Base-by-base conservation (phyloP, 768 basidiomycete species). In the Termitomyces sp. region DNA sequence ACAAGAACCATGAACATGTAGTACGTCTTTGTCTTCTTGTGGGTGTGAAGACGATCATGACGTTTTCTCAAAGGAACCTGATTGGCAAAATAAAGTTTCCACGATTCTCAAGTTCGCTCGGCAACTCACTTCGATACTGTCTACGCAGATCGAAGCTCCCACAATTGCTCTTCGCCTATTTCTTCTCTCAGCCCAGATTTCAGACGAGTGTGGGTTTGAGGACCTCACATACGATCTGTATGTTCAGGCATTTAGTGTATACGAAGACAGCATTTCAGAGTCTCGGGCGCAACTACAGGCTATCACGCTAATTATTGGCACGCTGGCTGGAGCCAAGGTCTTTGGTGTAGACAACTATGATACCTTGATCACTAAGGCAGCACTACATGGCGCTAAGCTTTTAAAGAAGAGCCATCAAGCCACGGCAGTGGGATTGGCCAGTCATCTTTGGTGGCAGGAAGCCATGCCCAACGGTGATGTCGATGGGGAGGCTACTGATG, bases 391-490 rank as follows among this genome's bases (percentile, higher is more conserved):
- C 5, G 91, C 95, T 33, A 96, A 96, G 74, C 74, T 98, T 63
- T 72, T 99, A 72, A 99, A 99, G 82, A 98, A 99, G 81, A 93
- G 93, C 13, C 96, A 98, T 72, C 97, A 98, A 73, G 90, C 95
- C 13, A 92, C 88, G 9, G 97, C 96, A 5, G 97, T 98, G 22
- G 87, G 91, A 51, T 79, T 94, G 33, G 97, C 97, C 8, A 97
- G 95, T 70, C 97, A 99, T 74, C 75, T 99, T 65, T 99, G 96
- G 96, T 99, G 95, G 95, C 97, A 98, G 70, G 89, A 89, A 61
- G 78, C 84, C 27, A 72, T 79, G 1, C 63, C 74, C 22, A 62
- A 73, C 56, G 44, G 59, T 45, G 67, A 68, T 48, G 69, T 72
- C 0, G 69, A 72, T 24, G 84, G 80, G 15, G 79, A 78, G 55